Evolutionary conservation across 2,329 filamentous ascomycete genomes (phyloP).

Genomic region (Westerdykella aurantiaca): DNA sequence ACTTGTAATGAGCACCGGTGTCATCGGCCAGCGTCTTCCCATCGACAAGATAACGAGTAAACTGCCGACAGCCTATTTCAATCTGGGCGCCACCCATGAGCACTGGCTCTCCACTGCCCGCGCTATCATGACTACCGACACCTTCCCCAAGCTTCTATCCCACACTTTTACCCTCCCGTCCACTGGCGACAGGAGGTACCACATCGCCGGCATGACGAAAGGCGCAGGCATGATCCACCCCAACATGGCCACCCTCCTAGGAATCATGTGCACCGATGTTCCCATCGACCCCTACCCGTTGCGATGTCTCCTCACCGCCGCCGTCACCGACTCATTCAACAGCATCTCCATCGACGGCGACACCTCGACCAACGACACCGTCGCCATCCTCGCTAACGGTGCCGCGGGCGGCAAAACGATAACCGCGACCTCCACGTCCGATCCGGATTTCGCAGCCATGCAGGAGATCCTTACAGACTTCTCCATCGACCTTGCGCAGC

Average conservation of each 20-base stretch:
- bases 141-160: slow-evolving; percentile 92
- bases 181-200: slow-evolving; percentile 68
- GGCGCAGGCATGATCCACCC: slow-evolving; percentile 99
- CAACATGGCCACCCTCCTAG: slow-evolving; percentile 95
- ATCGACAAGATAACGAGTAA: slow-evolving; percentile 83
- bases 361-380: slow-evolving; percentile 94
- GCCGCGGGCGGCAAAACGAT: slow-evolving; percentile 71
- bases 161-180: slow-evolving; percentile 78
- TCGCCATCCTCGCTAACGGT: slow-evolving; percentile 91
- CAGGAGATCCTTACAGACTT: slow-evolving; percentile 67
- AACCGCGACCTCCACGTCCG: slow-evolving; percentile 42
- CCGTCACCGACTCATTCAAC: slow-evolving; percentile 86
- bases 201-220: slow-evolving; percentile 92
- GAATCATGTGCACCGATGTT: slow-evolving; percentile 86
- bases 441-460: slow-evolving; percentile 66
- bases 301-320: slow-evolving; percentile 62
- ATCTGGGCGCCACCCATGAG: slow-evolving; percentile 68
- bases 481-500: slow-evolving; percentile 76
- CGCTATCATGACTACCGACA: slow-evolving; percentile 97
- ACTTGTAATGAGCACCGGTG: slow-evolving; percentile 97
- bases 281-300: slow-evolving; percentile 66
- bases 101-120: slow-evolving; percentile 82
- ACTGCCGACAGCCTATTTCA: slow-evolving; percentile 69
- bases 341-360: slow-evolving; percentile 95
- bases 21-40: slow-evolving; percentile 90